Conservation (phyloP, 352 stramenopile species). For the Phytophthora pluvialis region DNA sequence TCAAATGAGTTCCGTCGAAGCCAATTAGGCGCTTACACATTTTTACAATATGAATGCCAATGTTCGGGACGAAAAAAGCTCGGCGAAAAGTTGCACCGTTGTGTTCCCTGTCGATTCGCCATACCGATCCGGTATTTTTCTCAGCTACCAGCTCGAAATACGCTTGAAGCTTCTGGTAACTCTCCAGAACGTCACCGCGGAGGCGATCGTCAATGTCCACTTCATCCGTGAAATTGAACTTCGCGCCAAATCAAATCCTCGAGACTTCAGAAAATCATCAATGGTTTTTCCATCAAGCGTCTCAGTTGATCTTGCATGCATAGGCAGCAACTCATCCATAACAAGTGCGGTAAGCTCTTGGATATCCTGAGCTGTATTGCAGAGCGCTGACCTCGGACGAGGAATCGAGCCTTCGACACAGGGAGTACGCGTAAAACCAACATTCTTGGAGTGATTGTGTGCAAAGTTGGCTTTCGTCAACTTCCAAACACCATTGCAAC, state of each 20-base stretch:
- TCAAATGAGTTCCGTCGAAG: too few relatives aligned
- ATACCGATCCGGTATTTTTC: not conserved
- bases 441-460: conserved; percentile 1
- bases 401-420: not conserved
- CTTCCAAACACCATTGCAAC: not conserved
- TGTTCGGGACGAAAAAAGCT: conserved; percentile 3
- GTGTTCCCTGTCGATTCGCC: not conserved
- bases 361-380: too few relatives aligned
- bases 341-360: too few relatives aligned
- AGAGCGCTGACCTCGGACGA: too few relatives aligned
- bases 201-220: not conserved
- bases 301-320: too few relatives aligned
- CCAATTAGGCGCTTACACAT: too few relatives aligned
- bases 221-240: conserved; percentile 18
- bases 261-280: too few relatives aligned
- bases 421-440: not conserved
- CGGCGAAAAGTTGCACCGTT: not conserved
- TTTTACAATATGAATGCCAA: conserved; percentile 12
- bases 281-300: too few relatives aligned
- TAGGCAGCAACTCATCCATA: too few relatives aligned
- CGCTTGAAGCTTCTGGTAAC: conserved; percentile 4
- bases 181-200: not conserved
- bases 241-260: not conserved
- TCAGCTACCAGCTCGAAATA: not conserved
- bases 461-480: conserved; percentile 10